phyloP scores from a whole-genome alignment of 805 yeast species.

The Hanseniaspora meyeri region DNA sequence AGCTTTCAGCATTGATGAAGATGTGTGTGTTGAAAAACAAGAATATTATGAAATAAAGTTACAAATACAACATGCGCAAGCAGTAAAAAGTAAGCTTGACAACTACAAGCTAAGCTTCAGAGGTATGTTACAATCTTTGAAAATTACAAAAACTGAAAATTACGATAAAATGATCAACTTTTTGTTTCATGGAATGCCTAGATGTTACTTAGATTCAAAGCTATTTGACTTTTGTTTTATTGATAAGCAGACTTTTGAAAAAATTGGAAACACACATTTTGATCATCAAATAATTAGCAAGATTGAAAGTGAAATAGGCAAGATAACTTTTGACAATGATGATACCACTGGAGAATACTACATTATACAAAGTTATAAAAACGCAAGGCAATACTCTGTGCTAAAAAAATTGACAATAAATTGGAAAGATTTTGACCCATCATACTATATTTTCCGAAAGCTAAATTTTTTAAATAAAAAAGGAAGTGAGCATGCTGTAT shows the following conservation, averaged over 20 bases:
- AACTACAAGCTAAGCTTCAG: background rate
- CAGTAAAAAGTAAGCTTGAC: background rate
- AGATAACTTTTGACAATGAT: background rate
- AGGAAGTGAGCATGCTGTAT: background rate
- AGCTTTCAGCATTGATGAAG: background rate
- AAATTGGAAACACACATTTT: background rate
- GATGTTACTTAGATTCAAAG: slow-evolving; percentile 3
- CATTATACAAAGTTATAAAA: background rate
- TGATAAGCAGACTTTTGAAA: background rate
- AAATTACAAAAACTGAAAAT: background rate
- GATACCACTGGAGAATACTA: background rate
- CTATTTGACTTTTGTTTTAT: background rate
- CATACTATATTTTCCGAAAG: background rate
- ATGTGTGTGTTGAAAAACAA: background rate
- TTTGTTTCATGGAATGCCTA: slow-evolving; percentile 7
- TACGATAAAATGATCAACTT: slow-evolving; percentile 1
- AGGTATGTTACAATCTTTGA: background rate
- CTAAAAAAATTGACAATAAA: slow-evolving; percentile 1
- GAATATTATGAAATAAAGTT: background rate
- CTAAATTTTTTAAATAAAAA: background rate
- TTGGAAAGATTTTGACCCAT: slow-evolving; percentile 8
- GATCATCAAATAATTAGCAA: background rate
- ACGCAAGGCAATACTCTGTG: background rate
- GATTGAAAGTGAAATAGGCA: background rate
- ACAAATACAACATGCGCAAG: background rate